phyloP scores from a whole-genome alignment of 116 monocot genomes.

The Phalaenopsis hybrid region DNA sequence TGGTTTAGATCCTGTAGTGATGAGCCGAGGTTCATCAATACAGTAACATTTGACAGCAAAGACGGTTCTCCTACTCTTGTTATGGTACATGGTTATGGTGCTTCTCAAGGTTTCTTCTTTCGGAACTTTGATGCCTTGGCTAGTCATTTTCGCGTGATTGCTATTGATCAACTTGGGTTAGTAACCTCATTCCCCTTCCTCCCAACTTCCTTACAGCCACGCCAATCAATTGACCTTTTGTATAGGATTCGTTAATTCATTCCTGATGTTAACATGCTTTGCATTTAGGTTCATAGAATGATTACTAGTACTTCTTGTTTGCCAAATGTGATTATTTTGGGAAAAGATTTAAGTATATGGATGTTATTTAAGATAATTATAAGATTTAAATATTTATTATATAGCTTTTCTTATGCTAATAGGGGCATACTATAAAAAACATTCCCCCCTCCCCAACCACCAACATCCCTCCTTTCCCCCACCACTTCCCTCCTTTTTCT shows the following conservation, averaged over 20 bases:
- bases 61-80: conserved; percentile 71
- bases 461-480: neutral
- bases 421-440: too few species aligned
- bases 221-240: neutral
- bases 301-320: neutral
- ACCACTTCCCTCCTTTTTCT: neutral
- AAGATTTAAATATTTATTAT: too few species aligned
- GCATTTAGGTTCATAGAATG: neutral
- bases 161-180: conserved; percentile 97
- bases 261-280: neutral
- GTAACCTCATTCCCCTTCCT: conserved; percentile 2
- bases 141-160: conserved; percentile 69
- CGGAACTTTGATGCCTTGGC: conserved; percentile 96
- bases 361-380: neutral
- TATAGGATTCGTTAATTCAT: neutral
- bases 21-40: conserved; percentile 88
- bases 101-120: conserved; percentile 99
- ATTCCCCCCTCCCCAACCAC: too few species aligned
- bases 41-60: conserved; percentile 82
- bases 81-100: conserved; percentile 96
- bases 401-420: too few species aligned
- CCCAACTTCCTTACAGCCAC: neutral
- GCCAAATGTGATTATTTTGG: neutral
- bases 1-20: conserved; percentile 95
- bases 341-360: conserved; percentile 2